Evolutionary conservation across 2,329 filamentous ascomycete species (phyloP).

Genomic region (Penicillium sp.): DNA sequence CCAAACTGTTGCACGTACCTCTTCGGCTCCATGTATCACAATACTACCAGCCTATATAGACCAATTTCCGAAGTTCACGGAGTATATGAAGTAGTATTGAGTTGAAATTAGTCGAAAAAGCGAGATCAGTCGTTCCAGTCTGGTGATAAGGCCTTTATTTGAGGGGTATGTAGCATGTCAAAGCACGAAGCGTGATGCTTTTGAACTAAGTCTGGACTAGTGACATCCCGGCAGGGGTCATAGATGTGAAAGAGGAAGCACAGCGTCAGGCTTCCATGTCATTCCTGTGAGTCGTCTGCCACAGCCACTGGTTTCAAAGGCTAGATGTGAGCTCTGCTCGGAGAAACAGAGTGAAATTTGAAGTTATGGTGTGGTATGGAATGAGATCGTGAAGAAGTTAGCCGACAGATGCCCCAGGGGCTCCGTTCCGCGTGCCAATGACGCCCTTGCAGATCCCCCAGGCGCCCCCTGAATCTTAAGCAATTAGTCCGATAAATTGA

Average conservation of each 20-base stretch:
- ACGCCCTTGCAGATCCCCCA: conserved; percentile 14
- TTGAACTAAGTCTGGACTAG: neutral
- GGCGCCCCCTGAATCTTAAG: conserved; percentile 4
- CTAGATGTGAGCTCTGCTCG: neutral
- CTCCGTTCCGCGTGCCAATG: conserved; percentile 16
- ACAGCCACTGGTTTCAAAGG: neutral
- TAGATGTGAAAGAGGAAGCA: neutral
- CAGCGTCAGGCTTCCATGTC: neutral
- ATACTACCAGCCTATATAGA: neutral
- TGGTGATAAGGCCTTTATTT: neutral
- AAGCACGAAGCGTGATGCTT: conserved; percentile 1
- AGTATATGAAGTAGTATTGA: neutral
- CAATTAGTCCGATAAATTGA: neutral
- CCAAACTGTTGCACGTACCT: neutral
- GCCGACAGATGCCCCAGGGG: neutral
- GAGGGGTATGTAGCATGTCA: conserved; percentile 11
- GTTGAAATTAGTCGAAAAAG: too few relatives aligned
- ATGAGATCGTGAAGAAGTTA: neutral
- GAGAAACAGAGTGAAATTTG: neutral
- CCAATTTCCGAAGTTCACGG: neutral
- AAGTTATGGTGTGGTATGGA: neutral
- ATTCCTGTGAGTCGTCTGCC: conserved; percentile 7
- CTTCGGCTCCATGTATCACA: neutral
- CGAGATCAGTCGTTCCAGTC: neutral
- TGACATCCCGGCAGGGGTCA: neutral